These are phyloP conservation scores for Fraxinus floribunda DNA, from an alignment of 305 asterid genomes.

Conservation along the genomic window DNA sequence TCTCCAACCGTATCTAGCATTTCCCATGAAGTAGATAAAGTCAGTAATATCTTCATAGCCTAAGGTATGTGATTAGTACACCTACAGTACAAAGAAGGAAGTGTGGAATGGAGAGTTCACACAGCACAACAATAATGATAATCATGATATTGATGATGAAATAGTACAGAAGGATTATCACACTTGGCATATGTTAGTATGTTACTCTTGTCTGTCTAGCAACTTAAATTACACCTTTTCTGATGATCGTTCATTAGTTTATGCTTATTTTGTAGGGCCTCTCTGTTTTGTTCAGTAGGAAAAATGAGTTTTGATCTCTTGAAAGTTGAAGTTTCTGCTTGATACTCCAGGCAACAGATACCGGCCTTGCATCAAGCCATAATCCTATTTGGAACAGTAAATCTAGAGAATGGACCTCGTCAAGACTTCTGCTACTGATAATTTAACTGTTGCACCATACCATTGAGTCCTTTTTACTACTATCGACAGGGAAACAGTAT, in stretches of 20 bases:
- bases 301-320: neutral
- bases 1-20: constrained; percentile 82
- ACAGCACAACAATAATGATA: neutral
- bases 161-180: neutral
- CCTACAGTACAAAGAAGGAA: constrained; percentile 15
- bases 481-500: neutral
- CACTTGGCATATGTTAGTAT: neutral
- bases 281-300: neutral
- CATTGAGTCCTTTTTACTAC: neutral
- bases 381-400: neutral
- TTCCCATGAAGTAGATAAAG: constrained; percentile 24
- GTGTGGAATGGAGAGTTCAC: neutral
- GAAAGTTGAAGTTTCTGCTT: neutral
- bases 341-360: neutral
- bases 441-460: neutral
- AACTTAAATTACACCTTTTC: neutral
- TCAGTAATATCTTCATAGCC: constrained; percentile 6
- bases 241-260: neutral
- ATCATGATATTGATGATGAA: neutral
- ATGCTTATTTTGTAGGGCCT: neutral
- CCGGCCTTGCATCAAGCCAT: neutral
- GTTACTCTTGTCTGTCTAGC: neutral
- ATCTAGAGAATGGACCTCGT: neutral
- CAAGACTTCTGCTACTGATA: neutral
- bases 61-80: constrained; percentile 10